Evolutionary conservation across 2,329 filamentous ascomycete species (phyloP).

Genomic region (Mariannaea elegans): DNA sequence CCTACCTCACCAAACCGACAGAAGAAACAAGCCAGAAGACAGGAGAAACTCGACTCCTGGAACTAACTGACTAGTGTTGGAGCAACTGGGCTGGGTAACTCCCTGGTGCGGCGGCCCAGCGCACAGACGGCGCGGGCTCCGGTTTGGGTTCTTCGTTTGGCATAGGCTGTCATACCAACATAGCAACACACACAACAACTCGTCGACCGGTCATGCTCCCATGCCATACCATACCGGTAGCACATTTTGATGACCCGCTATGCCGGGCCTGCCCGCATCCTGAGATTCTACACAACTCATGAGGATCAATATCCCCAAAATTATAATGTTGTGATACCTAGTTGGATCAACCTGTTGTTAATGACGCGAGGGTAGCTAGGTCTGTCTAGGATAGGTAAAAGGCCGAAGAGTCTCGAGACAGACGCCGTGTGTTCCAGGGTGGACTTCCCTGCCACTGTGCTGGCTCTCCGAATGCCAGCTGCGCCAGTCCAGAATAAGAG

Average conservation of each 20-base stretch:
- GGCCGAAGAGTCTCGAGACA: conserved; percentile 34
- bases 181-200: conserved; percentile 17
- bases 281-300: conserved; percentile 30
- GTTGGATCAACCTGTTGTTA: conserved; percentile 24
- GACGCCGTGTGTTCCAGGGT: conserved; percentile 30
- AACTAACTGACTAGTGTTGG: conserved; percentile 20
- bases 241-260: conserved; percentile 28
- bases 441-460: conserved; percentile 23
- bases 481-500: conserved; percentile 24
- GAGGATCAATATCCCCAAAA: conserved; percentile 22
- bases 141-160: conserved; percentile 27
- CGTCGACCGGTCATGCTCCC: neutral
- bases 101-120: conserved; percentile 31
- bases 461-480: conserved; percentile 30
- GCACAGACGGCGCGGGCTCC: conserved; percentile 38
- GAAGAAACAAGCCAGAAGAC: conserved; percentile 34
- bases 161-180: conserved; percentile 9
- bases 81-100: conserved; percentile 22
- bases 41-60: conserved; percentile 32
- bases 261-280: conserved; percentile 22
- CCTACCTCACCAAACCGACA: conserved; percentile 25
- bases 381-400: conserved; percentile 30
- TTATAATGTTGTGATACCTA: conserved; percentile 5
- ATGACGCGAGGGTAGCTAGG: conserved; percentile 23
- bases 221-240: neutral